phyloP scores from a whole-genome alignment of 192 early-diverging fungal genomes.

The Podila verticillata region DNA sequence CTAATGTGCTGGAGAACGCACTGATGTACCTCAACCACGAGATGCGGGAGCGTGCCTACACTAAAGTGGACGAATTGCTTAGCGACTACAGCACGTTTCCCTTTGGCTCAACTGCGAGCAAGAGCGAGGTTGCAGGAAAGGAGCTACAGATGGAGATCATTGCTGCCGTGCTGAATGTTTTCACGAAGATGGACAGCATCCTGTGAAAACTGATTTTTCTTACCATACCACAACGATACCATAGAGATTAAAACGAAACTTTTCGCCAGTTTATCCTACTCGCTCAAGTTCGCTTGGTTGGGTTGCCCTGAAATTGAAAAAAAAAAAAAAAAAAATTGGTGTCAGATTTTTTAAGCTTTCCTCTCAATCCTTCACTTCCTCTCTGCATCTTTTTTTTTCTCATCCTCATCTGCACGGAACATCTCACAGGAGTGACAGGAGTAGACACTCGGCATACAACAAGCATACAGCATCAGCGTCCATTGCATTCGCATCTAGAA shows the following conservation, averaged over 20 bases:
- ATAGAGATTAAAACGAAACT: no score
- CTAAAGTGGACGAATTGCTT: conserved; percentile 90
- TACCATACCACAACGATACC: background rate
- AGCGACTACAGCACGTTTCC: conserved; percentile 85
- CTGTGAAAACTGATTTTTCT: conserved; percentile 40
- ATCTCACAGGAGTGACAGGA: no score
- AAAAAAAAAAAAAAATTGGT: no score
- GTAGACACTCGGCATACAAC: no score
- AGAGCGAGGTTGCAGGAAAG: conserved; percentile 64
- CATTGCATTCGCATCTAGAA: background rate
- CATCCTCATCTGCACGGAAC: no score
- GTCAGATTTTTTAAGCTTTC: background rate
- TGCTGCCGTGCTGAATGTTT: conserved; percentile 83
- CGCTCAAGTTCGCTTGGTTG: no score
- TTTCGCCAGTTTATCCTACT: no score
- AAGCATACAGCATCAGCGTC: no score
- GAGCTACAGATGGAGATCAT: conserved; percentile 75
- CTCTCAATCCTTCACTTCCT: background rate
- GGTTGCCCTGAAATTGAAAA: no score
- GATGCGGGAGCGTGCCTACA: conserved; percentile 88
- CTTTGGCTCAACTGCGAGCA: conserved; percentile 63
- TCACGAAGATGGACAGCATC: conserved; percentile 91
- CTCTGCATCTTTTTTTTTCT: background rate
- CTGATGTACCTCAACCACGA: conserved; percentile 84
- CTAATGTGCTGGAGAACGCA: conserved; percentile 96